A percentile compares a stretch with the other conserved stretches of the same genome.
Evolutionary conservation across 2,329 filamentous ascomycete genomes (phyloP).

Genomic region (Alternaria dauci): DNA sequence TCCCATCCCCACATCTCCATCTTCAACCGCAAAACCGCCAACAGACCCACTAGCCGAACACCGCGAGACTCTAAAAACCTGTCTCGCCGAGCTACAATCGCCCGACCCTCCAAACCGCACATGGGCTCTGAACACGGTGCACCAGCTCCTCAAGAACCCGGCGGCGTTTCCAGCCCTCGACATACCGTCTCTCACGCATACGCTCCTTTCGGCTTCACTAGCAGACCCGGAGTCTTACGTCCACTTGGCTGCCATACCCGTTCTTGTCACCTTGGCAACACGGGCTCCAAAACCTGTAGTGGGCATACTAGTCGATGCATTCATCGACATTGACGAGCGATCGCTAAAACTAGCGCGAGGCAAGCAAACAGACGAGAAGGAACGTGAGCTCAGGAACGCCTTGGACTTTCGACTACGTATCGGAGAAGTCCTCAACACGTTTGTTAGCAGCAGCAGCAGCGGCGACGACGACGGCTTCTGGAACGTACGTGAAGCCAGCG

Average conservation of each 20-base stretch:
- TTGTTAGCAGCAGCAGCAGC: slow-evolving; percentile 24
- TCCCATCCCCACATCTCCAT: slow-evolving; percentile 58
- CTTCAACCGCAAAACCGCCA: background rate
- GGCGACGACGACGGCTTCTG: slow-evolving; percentile 31
- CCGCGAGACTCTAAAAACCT: slow-evolving; percentile 33
- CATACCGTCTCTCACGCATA: slow-evolving; percentile 69
- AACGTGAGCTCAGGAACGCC: slow-evolving; percentile 39
- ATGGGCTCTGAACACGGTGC: slow-evolving; percentile 46
- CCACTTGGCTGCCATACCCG: slow-evolving; percentile 71
- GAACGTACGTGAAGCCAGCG: slow-evolving; percentile 1
- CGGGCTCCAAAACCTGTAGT: slow-evolving; percentile 69
- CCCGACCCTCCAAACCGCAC: slow-evolving; percentile 48
- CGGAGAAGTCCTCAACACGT: slow-evolving; percentile 61
- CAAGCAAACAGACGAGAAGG: slow-evolving; percentile 29
- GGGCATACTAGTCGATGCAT: slow-evolving; percentile 71
- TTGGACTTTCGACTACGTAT: slow-evolving; percentile 73
- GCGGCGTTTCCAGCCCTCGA: slow-evolving; percentile 67
- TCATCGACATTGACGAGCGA: slow-evolving; percentile 68
- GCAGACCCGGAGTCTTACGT: slow-evolving; percentile 75
- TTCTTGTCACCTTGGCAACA: slow-evolving; percentile 68
- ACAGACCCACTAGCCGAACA: slow-evolving; percentile 60
- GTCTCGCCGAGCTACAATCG: slow-evolving; percentile 42
- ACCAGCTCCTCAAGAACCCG: slow-evolving; percentile 59
- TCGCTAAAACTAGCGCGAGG: slow-evolving; percentile 32
- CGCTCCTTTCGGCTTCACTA: slow-evolving; percentile 71